A percentile compares a stretch with the other conserved stretches of the same genome.
These are phyloP conservation scores for Nicotiana noctiflora DNA, from an alignment of 257 asterid genomes.

Conservation along the genomic window DNA sequence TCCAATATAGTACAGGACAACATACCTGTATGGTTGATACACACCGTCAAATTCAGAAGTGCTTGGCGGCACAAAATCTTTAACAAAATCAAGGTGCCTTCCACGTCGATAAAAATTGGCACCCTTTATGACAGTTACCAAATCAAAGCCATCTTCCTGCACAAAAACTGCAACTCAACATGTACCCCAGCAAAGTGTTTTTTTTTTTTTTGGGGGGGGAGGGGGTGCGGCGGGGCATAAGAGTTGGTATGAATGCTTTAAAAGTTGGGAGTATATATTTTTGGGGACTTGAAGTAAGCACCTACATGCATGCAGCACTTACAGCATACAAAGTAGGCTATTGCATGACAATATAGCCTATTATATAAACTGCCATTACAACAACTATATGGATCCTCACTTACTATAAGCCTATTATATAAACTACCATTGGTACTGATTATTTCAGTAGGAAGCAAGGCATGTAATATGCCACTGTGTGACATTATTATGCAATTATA, in stretches of 20 bases:
- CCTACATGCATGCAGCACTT: neutral
- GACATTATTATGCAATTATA: neutral
- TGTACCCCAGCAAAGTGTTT: neutral
- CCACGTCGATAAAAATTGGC: constrained; percentile 75
- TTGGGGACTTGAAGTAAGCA: neutral
- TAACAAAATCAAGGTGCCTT: constrained; percentile 46
- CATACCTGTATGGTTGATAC: constrained; percentile 49
- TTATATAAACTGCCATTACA: neutral
- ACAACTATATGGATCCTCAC: too few species aligned
- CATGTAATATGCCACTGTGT: neutral
- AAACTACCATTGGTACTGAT: neutral
- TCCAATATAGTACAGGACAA: neutral
- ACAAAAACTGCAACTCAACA: constrained; percentile 4
- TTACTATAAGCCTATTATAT: too few species aligned
- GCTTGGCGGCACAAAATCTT: constrained; percentile 72
- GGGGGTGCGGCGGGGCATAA: neutral
- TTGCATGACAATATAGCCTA: neutral
- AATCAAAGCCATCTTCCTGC: constrained; percentile 66
- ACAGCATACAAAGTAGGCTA: neutral
- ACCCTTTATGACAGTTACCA: constrained; percentile 48
- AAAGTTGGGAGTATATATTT: neutral
- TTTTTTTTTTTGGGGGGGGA: neutral
- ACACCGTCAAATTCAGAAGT: constrained; percentile 45
- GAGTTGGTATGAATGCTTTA: neutral
- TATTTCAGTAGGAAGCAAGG: neutral